These are phyloP conservation scores for Fusarium algeriense DNA, from an alignment of 2,329 filamentous ascomycete genomes.

Conservation along the genomic window DNA sequence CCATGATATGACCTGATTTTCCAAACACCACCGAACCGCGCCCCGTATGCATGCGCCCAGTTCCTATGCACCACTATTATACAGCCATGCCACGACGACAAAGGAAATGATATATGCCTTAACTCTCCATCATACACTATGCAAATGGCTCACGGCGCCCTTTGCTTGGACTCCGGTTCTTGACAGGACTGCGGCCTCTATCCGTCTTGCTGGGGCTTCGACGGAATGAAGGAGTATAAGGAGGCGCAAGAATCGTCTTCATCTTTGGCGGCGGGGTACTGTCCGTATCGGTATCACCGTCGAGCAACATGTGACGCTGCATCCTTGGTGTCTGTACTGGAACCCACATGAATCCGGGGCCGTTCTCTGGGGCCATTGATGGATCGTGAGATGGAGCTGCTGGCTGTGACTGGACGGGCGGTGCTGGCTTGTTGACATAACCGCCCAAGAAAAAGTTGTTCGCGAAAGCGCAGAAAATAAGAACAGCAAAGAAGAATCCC, in stretches of 20 bases:
- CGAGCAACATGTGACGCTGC: slow-evolving; percentile 57
- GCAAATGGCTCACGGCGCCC: slow-evolving; percentile 28
- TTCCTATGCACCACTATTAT: slow-evolving; percentile 38
- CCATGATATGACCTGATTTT: slow-evolving; percentile 25
- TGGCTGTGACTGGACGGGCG: slow-evolving; percentile 46
- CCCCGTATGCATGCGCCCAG: slow-evolving; percentile 30
- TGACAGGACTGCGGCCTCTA: slow-evolving; percentile 62
- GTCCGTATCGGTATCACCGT: slow-evolving; percentile 66
- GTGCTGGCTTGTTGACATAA: slow-evolving; percentile 48
- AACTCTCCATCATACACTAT: neutral
- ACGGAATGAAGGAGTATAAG: slow-evolving; percentile 60
- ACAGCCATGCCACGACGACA: slow-evolving; percentile 30
- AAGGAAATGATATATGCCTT: slow-evolving; percentile 18
- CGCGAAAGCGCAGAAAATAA: slow-evolving; percentile 62
- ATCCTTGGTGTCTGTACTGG: slow-evolving; percentile 63
- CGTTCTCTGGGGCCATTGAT: slow-evolving; percentile 47
- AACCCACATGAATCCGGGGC: slow-evolving; percentile 63
- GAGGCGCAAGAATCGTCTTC: slow-evolving; percentile 57
- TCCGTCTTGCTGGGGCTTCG: slow-evolving; percentile 65
- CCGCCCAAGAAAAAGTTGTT: slow-evolving; percentile 63
- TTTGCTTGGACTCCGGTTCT: slow-evolving; percentile 58
- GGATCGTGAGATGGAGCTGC: slow-evolving; percentile 36
- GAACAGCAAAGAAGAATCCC: slow-evolving; percentile 64
- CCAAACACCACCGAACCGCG: slow-evolving; percentile 26
- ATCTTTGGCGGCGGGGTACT: slow-evolving; percentile 59